Percentiles rank a stretch among this genome's conserved stretches.
phyloP scores from a whole-genome alignment of 2,329 filamentous ascomycete genomes.

The Fusarium bulbicola region DNA sequence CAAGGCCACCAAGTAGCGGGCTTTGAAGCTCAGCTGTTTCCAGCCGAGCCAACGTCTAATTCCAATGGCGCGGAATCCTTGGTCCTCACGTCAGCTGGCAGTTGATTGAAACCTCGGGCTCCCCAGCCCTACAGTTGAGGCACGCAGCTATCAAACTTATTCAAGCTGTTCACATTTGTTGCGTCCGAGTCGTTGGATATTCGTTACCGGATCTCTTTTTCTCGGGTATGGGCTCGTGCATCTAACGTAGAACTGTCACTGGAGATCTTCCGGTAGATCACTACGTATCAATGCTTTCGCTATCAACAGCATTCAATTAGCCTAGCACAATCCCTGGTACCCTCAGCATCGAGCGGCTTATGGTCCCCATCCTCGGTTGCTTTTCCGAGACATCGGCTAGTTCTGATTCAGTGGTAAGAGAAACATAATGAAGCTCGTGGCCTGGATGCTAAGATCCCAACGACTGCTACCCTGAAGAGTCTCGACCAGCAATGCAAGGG shows the following conservation, averaged over 20 bases:
- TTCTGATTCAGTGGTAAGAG: constrained; percentile 5
- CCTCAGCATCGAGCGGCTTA: not conserved
- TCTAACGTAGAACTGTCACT: not conserved
- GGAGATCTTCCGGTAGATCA: not conserved
- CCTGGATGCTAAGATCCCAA: not conserved
- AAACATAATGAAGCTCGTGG: not conserved
- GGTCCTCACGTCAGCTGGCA: constrained; percentile 34
- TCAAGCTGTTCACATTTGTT: not conserved
- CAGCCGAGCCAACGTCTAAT: not conserved
- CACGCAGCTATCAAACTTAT: not conserved
- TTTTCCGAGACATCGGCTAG: constrained; percentile 20
- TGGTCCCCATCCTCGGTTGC: constrained; percentile 9
- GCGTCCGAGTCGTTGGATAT: not conserved
- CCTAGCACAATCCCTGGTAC: not conserved
- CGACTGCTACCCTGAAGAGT: constrained; percentile 21
- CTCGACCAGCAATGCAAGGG: not conserved
- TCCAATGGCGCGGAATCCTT: not conserved
- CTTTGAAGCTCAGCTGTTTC: not conserved
- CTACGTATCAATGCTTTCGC: not conserved
- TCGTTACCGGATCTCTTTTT: not conserved
- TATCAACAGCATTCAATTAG: not conserved
- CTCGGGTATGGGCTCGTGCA: not conserved
- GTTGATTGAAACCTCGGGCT: constrained; percentile 1
- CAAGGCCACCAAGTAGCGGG: not conserved
- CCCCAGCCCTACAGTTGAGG: not conserved